Evolutionary conservation across 176 grass and related monocot genomes (phyloP), one percentile per base, ranked within the genome.

Genomic region (Zoysia japonica): DNA sequence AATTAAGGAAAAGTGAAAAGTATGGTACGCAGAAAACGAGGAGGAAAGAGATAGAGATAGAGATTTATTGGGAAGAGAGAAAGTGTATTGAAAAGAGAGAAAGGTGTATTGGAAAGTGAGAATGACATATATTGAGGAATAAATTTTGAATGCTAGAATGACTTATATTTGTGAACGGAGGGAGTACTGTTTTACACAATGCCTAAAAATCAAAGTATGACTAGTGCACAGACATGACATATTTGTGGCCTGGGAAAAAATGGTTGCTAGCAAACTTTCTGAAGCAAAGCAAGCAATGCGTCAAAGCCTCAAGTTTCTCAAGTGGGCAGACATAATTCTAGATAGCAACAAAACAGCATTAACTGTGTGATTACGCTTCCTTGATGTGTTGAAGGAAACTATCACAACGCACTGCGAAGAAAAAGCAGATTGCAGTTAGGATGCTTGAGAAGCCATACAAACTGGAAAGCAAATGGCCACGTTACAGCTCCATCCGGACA

Each of bases 351-450:
- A 78, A 70, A 49, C 13, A 12, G 17, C 3, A 54, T 45, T 79
- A 57, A 39, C 8, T 7, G 13, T 77, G 61, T 70, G 19, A 84
- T 19, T 61, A 51, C 0, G 1, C 5, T 84, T 77, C 38, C 19
- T 85, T 71, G 46, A 42, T 13, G 74, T 6, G 50, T 71, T 71
- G 37, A 78, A 71, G 83, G 71, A 84, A 71, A 78, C 36, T 10
- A 5, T 55, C 9, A 43, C 12, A n/a, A 54, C 2, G 2, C 14
- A 71, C 48, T 40, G 20, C 20, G 54, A 52, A 78, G 2, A 71
- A 70, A 47, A 71, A 43, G 41, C 3, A 17, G 3, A 47, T 41
- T 11, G 14, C 54, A 62, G 44, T 69, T 77, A 52, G 72, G 65
- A 71, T n/a, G 35, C 37, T 53, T 45, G 37, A 12, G 74, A 2